Base-by-base conservation (phyloP, 306 rosid genomes). In the Prosopis cineraria region DNA sequence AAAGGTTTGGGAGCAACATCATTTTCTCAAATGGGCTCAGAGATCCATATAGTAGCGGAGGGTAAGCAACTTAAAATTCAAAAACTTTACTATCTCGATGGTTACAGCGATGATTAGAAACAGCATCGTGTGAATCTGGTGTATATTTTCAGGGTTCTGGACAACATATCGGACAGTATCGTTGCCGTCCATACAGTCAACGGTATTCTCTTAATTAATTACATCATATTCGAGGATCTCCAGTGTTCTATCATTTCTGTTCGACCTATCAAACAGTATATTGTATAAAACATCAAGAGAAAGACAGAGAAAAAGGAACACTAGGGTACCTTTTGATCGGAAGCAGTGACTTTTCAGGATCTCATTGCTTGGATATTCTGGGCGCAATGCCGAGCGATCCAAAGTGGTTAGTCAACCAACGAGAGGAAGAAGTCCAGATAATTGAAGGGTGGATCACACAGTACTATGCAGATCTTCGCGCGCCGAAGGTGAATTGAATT, bases 11-110 rank as follows among this genome's bases (percentile, higher is more conserved):
- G 1, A 88, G 94, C 87, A 90, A 88, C 81, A 90, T 92, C 31
- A 90, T 90, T 66, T 90, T 92, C 88, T 90, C 93, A 1, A 92
- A 92, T 81, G 97, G 94, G 53, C 84, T 92, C 6, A 84, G 58
- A 85, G 94, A 92, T 68, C 97, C 94, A 63, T 91, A 80, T 3
- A 87, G 94, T 39, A 80, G 60, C 36, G 90, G 88, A 79, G 91
- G 93, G 94, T 90, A 86, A 79, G 44, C 39, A 47, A 25, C 19
- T 1, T 40, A 62, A n/a, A 55, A 67, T 62, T 19, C 36, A 24
- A 37, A 63, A 52, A 66, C 25, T 19, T 55, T 14, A 8, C 25
- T 47, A 58, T 40, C 27, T 31, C 4, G 14, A 39, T 22, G 52
- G 12, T 67, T 1, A 67, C 2, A 67, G 6, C 72, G 12, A 40